Evolutionary conservation across 257 asterid genomes (phyloP).

Genomic region (Scutellaria minor): DNA sequence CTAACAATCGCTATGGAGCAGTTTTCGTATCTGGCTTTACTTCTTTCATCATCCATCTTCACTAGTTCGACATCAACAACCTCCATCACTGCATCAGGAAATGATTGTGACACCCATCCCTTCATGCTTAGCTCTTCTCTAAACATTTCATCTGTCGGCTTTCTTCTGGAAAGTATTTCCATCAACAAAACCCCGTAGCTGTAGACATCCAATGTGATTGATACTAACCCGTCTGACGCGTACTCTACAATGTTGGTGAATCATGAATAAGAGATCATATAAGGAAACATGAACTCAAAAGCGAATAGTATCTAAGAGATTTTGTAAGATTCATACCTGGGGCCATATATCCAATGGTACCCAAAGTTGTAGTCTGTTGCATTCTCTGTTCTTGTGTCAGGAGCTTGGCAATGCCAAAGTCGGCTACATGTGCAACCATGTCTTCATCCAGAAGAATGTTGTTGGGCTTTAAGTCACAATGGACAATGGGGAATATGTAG

Average conservation of each 20-base stretch:
- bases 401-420: not conserved
- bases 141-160: constrained; percentile 2
- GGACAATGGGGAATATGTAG: not conserved
- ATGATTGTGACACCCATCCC: not conserved
- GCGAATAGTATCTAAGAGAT: no score
- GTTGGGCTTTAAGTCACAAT: not conserved
- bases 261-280: not conserved
- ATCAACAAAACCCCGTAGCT: constrained; percentile 22
- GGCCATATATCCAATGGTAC: not conserved
- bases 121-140: not conserved
- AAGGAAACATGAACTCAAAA: not conserved
- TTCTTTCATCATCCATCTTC: not conserved
- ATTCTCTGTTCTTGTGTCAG: not conserved
- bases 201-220: not conserved
- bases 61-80: not conserved
- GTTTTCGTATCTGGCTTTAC: not conserved
- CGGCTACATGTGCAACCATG: not conserved
- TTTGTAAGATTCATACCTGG: not conserved
- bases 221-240: not conserved
- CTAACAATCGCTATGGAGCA: not conserved
- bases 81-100: not conserved
- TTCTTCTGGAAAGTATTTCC: not conserved
- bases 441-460: not conserved
- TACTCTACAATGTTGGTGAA: constrained; percentile 2
- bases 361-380: constrained; percentile 1